Evolutionary conservation across 176 grass and related monocot genomes (phyloP).

Genomic region (Hsuehochloa calcarea): DNA sequence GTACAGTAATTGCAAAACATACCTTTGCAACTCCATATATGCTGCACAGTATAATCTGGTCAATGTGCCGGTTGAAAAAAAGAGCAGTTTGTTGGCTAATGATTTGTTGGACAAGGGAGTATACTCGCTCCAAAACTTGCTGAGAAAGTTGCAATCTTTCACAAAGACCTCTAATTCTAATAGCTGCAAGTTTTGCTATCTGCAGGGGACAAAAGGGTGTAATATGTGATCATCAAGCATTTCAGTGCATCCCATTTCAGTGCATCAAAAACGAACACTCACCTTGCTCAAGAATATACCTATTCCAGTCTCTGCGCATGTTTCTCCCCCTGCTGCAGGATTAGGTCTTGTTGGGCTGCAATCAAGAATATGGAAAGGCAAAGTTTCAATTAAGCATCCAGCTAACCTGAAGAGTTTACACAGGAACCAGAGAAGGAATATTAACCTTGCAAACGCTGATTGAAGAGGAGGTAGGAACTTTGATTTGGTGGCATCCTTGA

Average conservation of each 20-base stretch:
- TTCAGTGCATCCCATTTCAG: slow-evolving; percentile 9
- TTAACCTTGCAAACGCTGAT: slow-evolving; percentile 91
- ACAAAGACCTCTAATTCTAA: slow-evolving; percentile 93
- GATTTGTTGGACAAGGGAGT: slow-evolving; percentile 86
- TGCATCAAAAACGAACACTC: not conserved
- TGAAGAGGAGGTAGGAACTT: slow-evolving; percentile 87
- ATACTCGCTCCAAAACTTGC: slow-evolving; percentile 72
- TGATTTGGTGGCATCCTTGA: slow-evolving; percentile 73
- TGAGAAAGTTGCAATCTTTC: slow-evolving; percentile 86
- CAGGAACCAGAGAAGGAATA: slow-evolving; percentile 16
- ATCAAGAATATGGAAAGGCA: slow-evolving; percentile 9
- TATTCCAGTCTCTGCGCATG: slow-evolving; percentile 89
- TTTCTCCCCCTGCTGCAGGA: slow-evolving; percentile 84
- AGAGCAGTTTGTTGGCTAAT: slow-evolving; percentile 75
- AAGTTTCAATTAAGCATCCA: slow-evolving; percentile 28
- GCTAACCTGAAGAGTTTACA: not conserved
- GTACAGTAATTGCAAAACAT: not conserved
- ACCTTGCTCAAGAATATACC: slow-evolving; percentile 95
- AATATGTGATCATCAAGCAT: slow-evolving; percentile 19
- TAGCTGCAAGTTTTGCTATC: slow-evolving; percentile 82
- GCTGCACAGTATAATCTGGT: slow-evolving; percentile 92
- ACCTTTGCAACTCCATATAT: slow-evolving; percentile 98
- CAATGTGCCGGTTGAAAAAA: slow-evolving; percentile 96
- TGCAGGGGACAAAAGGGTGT: slow-evolving; percentile 34
- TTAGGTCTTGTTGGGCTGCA: slow-evolving; percentile 90